Percentiles rank a stretch among this genome's conserved stretches.
Evolutionary conservation across 176 grass and related monocot species (phyloP).

Genomic region (Raddia guianensis): DNA sequence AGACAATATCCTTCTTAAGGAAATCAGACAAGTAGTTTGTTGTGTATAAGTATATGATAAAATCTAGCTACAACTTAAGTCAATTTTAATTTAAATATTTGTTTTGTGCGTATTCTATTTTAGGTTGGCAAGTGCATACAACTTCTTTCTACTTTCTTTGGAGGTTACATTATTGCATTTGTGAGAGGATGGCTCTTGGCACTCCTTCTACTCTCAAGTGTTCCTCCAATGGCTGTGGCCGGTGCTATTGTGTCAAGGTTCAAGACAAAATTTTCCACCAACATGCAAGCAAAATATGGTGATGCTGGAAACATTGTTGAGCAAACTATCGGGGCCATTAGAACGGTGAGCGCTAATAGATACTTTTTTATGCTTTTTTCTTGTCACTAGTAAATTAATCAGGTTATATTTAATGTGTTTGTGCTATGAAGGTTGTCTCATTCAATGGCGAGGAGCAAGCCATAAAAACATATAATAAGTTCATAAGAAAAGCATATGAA

Average conservation of each 20-base stretch:
- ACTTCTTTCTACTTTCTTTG: constrained; percentile 71
- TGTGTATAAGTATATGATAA: constrained; percentile 7
- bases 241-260: constrained; percentile 51
- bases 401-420: background rate
- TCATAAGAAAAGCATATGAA: constrained; percentile 65
- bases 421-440: constrained; percentile 66
- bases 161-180: constrained; percentile 77
- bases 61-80: background rate
- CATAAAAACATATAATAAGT: constrained; percentile 58
- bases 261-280: constrained; percentile 55
- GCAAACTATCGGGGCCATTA: constrained; percentile 74
- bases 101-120: constrained; percentile 5
- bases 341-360: constrained; percentile 54
- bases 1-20: background rate
- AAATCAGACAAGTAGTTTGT: background rate
- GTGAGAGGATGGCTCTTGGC: constrained; percentile 82
- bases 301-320: constrained; percentile 75
- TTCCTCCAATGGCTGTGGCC: constrained; percentile 53
- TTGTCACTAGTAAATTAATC: background rate
- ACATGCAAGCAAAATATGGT: constrained; percentile 65
- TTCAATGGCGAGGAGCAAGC: constrained; percentile 75
- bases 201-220: constrained; percentile 73
- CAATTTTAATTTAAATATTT: constrained; percentile 17
- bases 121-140: constrained; percentile 81
- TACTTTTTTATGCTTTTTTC: background rate